Evolutionary conservation across 1,284 basidiomycete genomes (phyloP).

Genomic region (Entoloma clypeatum): DNA sequence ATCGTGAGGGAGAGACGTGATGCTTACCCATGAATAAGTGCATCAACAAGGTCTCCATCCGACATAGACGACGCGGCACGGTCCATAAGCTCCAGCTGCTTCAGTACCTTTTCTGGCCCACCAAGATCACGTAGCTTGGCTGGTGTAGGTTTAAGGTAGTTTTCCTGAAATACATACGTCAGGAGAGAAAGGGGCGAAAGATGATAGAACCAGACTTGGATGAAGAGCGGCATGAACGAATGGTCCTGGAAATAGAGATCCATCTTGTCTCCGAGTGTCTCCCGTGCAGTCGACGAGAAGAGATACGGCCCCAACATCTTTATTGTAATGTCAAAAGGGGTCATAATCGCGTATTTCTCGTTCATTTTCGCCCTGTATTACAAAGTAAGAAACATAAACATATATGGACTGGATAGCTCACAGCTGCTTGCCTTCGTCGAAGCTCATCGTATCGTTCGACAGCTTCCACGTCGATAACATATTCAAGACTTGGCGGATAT

Average conservation of each 20-base stretch:
- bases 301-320: conserved; percentile 88
- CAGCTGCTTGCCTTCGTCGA: conserved; percentile 89
- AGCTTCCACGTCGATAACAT: conserved; percentile 98
- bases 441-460: conserved; percentile 74
- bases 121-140: conserved; percentile 51
- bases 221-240: conserved; percentile 90
- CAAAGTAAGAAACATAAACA: conserved; percentile 5
- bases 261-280: conserved; percentile 89
- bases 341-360: conserved; percentile 89
- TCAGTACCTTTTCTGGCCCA: conserved; percentile 65
- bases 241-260: conserved; percentile 97
- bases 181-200: background rate
- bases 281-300: conserved; percentile 78
- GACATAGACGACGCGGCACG: conserved; percentile 89
- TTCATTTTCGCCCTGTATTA: conserved; percentile 74
- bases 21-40: conserved; percentile 88
- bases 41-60: conserved; percentile 93
- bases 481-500: conserved; percentile 95
- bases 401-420: conserved; percentile 37
- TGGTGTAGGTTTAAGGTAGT: conserved; percentile 85
- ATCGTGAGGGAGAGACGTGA: conserved; percentile 3
- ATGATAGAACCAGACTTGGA: conserved; percentile 59
- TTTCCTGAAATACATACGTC: conserved; percentile 57
- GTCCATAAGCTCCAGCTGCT: conserved; percentile 80
- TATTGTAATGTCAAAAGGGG: conserved; percentile 84